phyloP scores from a whole-genome alignment of 2,329 filamentous ascomycete species.

The Fusarium pseudograminearum region DNA sequence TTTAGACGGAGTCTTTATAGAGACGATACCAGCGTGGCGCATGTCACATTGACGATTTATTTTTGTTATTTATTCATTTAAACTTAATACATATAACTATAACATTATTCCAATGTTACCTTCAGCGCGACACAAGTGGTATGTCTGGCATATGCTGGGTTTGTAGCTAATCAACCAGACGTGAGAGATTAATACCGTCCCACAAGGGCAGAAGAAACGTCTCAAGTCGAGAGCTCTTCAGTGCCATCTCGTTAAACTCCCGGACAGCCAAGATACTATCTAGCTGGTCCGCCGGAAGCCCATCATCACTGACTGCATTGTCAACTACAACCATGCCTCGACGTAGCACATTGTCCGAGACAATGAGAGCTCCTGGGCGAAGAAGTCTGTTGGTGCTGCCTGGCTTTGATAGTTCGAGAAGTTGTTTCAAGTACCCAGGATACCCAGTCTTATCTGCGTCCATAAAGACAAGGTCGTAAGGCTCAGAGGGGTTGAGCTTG shows the following conservation, averaged over 20 bases:
- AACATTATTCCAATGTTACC: neutral
- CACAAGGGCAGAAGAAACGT: constrained; percentile 57
- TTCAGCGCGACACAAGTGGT: neutral
- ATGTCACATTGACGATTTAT: neutral
- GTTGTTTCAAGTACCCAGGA: constrained; percentile 59
- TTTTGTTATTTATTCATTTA: constrained; percentile 9
- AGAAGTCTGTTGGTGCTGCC: constrained; percentile 57
- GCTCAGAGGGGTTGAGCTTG: constrained; percentile 49
- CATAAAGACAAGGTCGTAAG: constrained; percentile 67
- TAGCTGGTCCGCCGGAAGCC: constrained; percentile 37
- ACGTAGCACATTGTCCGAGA: constrained; percentile 67
- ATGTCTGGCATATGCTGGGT: neutral
- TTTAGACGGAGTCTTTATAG: constrained; percentile 7
- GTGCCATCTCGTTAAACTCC: constrained; percentile 53
- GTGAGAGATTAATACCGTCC: constrained; percentile 57
- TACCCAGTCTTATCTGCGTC: constrained; percentile 67
- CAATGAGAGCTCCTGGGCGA: constrained; percentile 61
- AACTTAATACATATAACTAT: constrained; percentile 9
- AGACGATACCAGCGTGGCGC: constrained; percentile 21
- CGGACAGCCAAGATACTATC: constrained; percentile 48
- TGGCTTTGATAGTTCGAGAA: constrained; percentile 59
- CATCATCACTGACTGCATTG: constrained; percentile 27
- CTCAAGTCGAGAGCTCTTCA: constrained; percentile 54
- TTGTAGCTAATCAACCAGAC: constrained; percentile 53
- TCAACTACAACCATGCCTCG: constrained; percentile 61